Base-by-base conservation (phyloP, 306 rosid genomes). In the Argentina anserina region DNA sequence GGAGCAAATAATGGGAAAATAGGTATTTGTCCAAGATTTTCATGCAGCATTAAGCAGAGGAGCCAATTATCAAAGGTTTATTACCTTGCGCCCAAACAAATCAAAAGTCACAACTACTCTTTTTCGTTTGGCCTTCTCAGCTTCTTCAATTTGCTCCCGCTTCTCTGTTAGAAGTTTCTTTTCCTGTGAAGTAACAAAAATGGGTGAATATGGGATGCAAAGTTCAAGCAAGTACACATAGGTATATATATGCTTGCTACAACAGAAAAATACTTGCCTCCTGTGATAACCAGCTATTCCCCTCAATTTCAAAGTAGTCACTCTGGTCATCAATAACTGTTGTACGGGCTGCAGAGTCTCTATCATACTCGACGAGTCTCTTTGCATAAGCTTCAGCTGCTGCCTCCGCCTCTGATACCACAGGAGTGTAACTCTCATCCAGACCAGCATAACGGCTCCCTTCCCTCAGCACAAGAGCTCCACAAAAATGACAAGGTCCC, bases 251-350 rank as follows among this genome's bases (percentile, higher is more conserved):
- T 10, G 41, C 11, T 49, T 21, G 52, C 69, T 66, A 55, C 52
- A 9, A 6, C 28, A 42, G 36, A 80, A 61, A 40, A 75, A 53
- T 69, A 31, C 39, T 37, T 79, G 91, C 99, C 93, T 94, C 97
- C 75, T 69, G 81, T 25, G 97, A 94, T 84, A 94, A 79, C 99
- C 99, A 94, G 72, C 83, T 86, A 74, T 91, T 94, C n/a, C 96
- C 96, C 70, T 94, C 99, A 69, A 89, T 83, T 88, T 94, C 97
- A 63, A 88, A 91, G 81, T 94, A 91, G 85, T 91, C 99, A 82
- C 97, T 91, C 70, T 94, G 99, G 85, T 94, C 97, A 84, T 94
- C 97, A 58, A 89, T 89, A 75, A 94, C 99, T 42, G 96, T 87
- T 25, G 99, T 94, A 31, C 96, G 93, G 33, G 99, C 96, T n/a